Percentiles rank a stretch among this genome's conserved stretches.
Conservation (phyloP, 2,329 filamentous ascomycete species). For the Talaromyces sp. region DNA sequence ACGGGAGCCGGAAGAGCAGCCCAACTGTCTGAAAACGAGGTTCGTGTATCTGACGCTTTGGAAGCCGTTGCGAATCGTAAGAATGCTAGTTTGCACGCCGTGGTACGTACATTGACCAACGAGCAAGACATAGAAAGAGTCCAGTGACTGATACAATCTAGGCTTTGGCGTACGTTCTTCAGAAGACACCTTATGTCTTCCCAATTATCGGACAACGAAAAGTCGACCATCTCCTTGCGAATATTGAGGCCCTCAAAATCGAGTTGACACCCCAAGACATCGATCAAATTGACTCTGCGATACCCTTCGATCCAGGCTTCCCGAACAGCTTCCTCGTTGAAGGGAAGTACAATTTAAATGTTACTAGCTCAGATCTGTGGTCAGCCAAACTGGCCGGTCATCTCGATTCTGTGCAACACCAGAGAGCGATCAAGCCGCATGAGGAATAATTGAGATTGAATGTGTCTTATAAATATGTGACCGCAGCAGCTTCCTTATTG, state of each 20-base stretch:
- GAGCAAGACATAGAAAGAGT: neutral
- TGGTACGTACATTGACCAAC: neutral
- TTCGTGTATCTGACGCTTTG: conserved; percentile 20
- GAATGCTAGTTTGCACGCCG: conserved; percentile 5
- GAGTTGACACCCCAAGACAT: conserved; percentile 52
- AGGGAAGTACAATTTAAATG: neutral
- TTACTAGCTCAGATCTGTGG: neutral
- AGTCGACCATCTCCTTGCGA: conserved; percentile 49
- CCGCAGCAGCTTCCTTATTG: neutral
- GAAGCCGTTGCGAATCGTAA: conserved; percentile 22
- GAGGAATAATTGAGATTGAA: neutral
- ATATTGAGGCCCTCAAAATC: conserved; percentile 53
- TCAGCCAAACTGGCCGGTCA: neutral
- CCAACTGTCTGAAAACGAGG: conserved; percentile 19
- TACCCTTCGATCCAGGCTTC: conserved; percentile 54
- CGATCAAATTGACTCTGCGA: conserved; percentile 50
- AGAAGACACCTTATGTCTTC: conserved; percentile 52
- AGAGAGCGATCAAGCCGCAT: neutral
- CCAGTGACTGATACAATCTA: neutral
- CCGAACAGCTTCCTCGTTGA: conserved; percentile 35
- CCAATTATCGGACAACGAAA: conserved; percentile 51
- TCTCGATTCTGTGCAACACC: neutral
- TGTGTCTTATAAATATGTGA: neutral
- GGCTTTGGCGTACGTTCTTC: conserved; percentile 25
- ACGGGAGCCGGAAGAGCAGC: conserved; percentile 21